Percentiles rank a stretch among this genome's conserved stretches.
These are phyloP conservation scores for Pichia pseudocactophila DNA, from an alignment of 805 yeast genomes.

Conservation along the genomic window DNA sequence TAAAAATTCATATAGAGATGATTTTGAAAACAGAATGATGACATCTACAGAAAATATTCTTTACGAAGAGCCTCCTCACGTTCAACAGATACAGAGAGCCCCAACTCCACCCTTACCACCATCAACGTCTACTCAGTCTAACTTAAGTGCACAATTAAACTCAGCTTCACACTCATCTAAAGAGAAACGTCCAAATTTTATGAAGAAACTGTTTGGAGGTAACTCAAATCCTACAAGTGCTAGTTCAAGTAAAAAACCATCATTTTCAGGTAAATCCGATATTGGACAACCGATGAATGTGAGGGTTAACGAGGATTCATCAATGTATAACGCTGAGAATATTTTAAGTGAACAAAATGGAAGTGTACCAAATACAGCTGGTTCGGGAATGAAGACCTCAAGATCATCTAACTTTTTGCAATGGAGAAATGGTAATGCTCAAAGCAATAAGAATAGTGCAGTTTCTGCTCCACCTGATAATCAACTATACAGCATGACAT, in stretches of 20 bases:
- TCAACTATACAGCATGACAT: slow-evolving; percentile 36
- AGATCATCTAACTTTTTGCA: slow-evolving; percentile 40
- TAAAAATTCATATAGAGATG: slow-evolving; percentile 11
- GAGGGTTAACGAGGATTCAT: slow-evolving; percentile 22
- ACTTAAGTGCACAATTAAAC: neutral
- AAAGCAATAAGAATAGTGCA: slow-evolving; percentile 6
- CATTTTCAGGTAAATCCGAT: slow-evolving; percentile 10
- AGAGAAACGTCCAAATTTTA: slow-evolving; percentile 20
- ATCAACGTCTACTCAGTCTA: neutral
- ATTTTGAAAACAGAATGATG: neutral
- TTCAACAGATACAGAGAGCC: neutral
- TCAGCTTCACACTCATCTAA: slow-evolving; percentile 2
- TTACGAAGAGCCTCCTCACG: neutral
- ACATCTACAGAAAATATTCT: slow-evolving; percentile 5
- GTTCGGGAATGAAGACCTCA: slow-evolving; percentile 35
- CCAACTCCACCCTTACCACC: neutral
- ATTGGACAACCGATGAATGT: slow-evolving; percentile 27
- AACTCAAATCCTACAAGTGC: slow-evolving; percentile 5
- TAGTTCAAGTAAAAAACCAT: neutral
- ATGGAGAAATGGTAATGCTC: slow-evolving; percentile 15
- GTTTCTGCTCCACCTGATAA: slow-evolving; percentile 19
- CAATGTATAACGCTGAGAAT: neutral
- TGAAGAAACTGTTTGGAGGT: slow-evolving; percentile 25
- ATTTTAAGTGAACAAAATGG: neutral
- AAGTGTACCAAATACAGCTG: neutral